Evolutionary conservation across 1,284 basidiomycete genomes (phyloP), one percentile per base, ranked within the genome.

Genomic region (Irpex sp.): DNA sequence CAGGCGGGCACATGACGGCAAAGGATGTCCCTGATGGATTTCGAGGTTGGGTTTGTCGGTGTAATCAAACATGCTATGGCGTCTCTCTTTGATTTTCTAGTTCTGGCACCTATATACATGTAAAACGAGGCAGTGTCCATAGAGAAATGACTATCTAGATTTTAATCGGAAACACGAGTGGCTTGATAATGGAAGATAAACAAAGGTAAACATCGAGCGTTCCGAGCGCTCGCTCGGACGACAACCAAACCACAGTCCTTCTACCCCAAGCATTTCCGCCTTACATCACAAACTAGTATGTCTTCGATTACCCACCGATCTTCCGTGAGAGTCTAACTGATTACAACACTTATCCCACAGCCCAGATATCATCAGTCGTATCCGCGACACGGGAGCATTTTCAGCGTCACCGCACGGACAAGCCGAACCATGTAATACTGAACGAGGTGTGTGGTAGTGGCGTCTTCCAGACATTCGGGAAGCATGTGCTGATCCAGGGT

Each of bases 381-480:
- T 98, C 58, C 84, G 84, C 76, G 79, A 78, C 56, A 93, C 90
- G 9, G 89, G 89, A 3, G 88, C 85, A 1, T 96, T 96, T 77
- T 77, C 82, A 18, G 76, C 78, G 15, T 92, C 92, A 63, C 88
- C 90, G 65, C 93, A 94, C 78, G 84, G 84, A 22, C 83, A 83
- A n/a, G 49, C 96, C 94, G 49, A 98, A 96, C 83, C 96, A 98
- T 83, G 88, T 98, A 72, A 92, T 97, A 71, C 84, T 97, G 76
- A 96, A 96, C 78, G 94, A 96, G 84, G 92, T 92, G 73, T 65
- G 82, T 72, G 32, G 32, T 70, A 63, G 13, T 68, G 24, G 62
- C 56, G 22, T 43, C 45, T 18, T 43, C 44, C 42, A 10, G 68
- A 42, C 24, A n/a, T 71, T 42, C 67, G 58, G 38, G 67, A 42